These are phyloP conservation scores for Lentinula raphanica DNA, from an alignment of 768 basidiomycete genomes.

Conservation along the genomic window DNA sequence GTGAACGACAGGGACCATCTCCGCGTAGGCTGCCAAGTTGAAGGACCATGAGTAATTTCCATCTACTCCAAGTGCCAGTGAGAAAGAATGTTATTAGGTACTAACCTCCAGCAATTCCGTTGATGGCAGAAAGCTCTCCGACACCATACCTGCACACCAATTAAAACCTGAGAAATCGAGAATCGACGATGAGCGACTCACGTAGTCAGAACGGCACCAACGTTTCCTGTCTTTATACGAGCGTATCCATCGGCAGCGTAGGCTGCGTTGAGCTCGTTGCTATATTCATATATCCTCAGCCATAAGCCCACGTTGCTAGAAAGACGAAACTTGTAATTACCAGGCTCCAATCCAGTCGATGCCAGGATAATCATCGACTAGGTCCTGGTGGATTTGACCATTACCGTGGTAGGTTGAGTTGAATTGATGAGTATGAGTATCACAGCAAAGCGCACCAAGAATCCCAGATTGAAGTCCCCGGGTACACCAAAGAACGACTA, in stretches of 20 bases:
- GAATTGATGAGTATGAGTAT: neutral
- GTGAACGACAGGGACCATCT: slow-evolving; percentile 86
- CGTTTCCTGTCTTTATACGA: slow-evolving; percentile 66
- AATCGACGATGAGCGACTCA: slow-evolving; percentile 21
- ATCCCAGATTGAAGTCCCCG: slow-evolving; percentile 79
- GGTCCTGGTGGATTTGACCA: slow-evolving; percentile 45
- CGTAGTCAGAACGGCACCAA: slow-evolving; percentile 79
- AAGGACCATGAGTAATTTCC: no score
- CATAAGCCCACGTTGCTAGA: no score
- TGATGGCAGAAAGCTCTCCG: slow-evolving; percentile 83
- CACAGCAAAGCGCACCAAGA: slow-evolving; percentile 33
- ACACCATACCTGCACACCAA: slow-evolving; percentile 68
- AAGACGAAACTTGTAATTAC: slow-evolving; percentile 25
- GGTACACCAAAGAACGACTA: slow-evolving; percentile 82
- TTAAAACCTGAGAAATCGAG: neutral
- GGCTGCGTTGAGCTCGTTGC: slow-evolving; percentile 80
- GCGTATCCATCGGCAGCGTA: slow-evolving; percentile 95
- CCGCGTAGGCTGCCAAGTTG: slow-evolving; percentile 55
- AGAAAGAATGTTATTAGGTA: no score
- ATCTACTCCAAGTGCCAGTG: neutral
- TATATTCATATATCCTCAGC: slow-evolving; percentile 19
- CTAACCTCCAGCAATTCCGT: slow-evolving; percentile 73
- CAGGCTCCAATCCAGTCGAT: slow-evolving; percentile 89
- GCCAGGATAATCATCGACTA: slow-evolving; percentile 70
- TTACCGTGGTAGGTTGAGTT: neutral